Conservation (phyloP, 2,329 filamentous ascomycete genomes). For the Leptographium procerum region DNA sequence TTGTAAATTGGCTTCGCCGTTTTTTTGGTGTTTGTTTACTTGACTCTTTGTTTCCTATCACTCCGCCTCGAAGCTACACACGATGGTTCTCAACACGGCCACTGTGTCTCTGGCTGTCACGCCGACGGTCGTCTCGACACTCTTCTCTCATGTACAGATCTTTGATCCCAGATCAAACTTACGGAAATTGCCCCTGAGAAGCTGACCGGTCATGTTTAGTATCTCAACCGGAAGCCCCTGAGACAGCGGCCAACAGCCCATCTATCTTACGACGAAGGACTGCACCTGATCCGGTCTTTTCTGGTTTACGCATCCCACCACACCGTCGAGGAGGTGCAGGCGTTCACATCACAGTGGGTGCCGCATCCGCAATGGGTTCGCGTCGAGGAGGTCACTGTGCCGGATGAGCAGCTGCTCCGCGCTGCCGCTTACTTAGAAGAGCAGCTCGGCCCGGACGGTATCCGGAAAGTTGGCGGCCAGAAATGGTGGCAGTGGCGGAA, state of each 20-base stretch:
- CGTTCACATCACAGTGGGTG: slow-evolving; percentile 85
- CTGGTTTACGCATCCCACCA: slow-evolving; percentile 76
- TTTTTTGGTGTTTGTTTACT: neutral
- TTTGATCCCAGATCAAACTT: neutral
- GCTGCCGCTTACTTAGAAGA: slow-evolving; percentile 57
- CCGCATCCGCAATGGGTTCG: slow-evolving; percentile 83
- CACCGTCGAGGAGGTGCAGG: slow-evolving; percentile 85
- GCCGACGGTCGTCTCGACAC: slow-evolving; percentile 76
- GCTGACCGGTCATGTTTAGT: slow-evolving; percentile 36
- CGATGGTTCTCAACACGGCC: slow-evolving; percentile 54
- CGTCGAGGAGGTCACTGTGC: slow-evolving; percentile 57
- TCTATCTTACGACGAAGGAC: slow-evolving; percentile 86
- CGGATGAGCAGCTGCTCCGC: slow-evolving; percentile 48
- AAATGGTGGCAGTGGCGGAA: slow-evolving; percentile 87
- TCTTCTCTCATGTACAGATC: slow-evolving; percentile 69
- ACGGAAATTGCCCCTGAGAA: neutral
- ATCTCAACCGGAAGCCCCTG: slow-evolving; percentile 65
- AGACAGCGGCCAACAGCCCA: slow-evolving; percentile 76
- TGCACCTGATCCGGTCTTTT: slow-evolving; percentile 79
- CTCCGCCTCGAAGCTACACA: neutral
- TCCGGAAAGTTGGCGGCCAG: slow-evolving; percentile 65
- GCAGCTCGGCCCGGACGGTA: slow-evolving; percentile 68
- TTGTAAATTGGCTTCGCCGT: neutral
- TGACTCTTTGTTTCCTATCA: neutral
- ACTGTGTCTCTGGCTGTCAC: slow-evolving; percentile 75